Base-by-base conservation (phyloP, 192 early-diverging fungal species). In the Coemansia sp. region DNA sequence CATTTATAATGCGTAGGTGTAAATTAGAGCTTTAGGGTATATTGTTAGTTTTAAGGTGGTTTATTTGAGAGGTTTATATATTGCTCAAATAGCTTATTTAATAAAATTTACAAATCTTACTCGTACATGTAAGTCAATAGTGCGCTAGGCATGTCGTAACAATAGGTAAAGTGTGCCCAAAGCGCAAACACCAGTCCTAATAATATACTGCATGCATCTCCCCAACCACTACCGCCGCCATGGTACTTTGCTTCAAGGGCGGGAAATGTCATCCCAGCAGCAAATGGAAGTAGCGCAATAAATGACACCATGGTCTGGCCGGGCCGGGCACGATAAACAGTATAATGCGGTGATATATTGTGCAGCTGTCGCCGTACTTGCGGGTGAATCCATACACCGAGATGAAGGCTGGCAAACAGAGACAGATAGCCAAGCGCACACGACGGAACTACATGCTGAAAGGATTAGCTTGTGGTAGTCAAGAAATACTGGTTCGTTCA, bases 191-290 rank as follows among this genome's bases (percentile, higher is more conserved):
- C 12, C 12, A 57, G 58, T 3, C 77, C 77, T 3, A 68, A 23
- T 8, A 79, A 19, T 37, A 63, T 35, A 48, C 77, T 60, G 48
- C 62, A 61, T 4, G 63, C 65, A 25, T 61, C 64, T 11, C 67
- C 67, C 77, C 77, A 79, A 60, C 77, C 77, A 19, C 60, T 59
- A 25, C 68, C 77, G 17, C 67, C 68, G 52, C 77, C 77, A 12
- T 65, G 65, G 58, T 74, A 65, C 52, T 60, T 68, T 38, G 64
- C 51, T 47, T 70, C 65, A 7, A 70, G 29, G 8, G 70, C 76
- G 2, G 72, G 60, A 22, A 74, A 79, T 3, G 68, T 32, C 77
- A 74, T 73, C 0, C 64, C 72, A 9, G 68, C 77, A 9, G 67
- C 77, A 23, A 74, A 29, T 0, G 77, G 77, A 19, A 79, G 24